phyloP scores from a whole-genome alignment of 2,329 filamentous ascomycete genomes.

The Monosporascus sp. region DNA sequence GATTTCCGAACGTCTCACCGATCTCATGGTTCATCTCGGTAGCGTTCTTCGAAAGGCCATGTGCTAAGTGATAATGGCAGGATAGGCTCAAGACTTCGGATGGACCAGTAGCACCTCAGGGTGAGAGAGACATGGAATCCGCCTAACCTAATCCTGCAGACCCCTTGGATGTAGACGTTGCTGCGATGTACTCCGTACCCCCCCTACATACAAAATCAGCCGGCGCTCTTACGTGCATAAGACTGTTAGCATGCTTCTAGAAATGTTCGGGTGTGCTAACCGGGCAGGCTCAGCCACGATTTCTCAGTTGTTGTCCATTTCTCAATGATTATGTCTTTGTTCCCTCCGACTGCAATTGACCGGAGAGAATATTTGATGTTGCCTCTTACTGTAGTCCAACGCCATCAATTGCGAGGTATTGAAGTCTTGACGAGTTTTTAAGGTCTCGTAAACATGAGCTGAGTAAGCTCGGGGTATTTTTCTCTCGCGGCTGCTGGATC shows the following conservation, averaged over 20 bases:
- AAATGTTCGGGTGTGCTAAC: not conserved
- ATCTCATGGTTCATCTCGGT: slow-evolving; percentile 10
- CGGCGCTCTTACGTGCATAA: slow-evolving; percentile 4
- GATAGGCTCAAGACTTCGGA: slow-evolving; percentile 3
- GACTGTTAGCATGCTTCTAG: not conserved
- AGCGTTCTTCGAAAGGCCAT: not conserved
- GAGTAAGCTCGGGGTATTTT: not conserved
- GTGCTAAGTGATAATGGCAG: slow-evolving; percentile 3
- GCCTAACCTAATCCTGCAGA: not conserved
- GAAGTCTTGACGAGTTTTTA: not conserved
- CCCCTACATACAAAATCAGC: not conserved
- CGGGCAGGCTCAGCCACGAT: not conserved
- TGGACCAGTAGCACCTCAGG: slow-evolving; percentile 1
- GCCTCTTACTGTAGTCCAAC: not conserved
- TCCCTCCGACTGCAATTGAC: too few species aligned
- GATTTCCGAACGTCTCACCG: slow-evolving; percentile 1
- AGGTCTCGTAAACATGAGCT: not conserved
- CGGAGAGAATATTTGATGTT: not conserved
- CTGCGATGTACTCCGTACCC: not conserved
- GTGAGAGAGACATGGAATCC: not conserved
- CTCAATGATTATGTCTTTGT: too few species aligned
- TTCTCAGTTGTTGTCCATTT: not conserved
- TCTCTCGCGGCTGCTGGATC: not conserved
- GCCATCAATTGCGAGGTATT: not conserved
- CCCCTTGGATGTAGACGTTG: too few species aligned